Evolutionary conservation across 2,329 filamentous ascomycete genomes (phyloP), one percentile per base, ranked within the genome.

Genomic region (Talaromyces verruculosus): DNA sequence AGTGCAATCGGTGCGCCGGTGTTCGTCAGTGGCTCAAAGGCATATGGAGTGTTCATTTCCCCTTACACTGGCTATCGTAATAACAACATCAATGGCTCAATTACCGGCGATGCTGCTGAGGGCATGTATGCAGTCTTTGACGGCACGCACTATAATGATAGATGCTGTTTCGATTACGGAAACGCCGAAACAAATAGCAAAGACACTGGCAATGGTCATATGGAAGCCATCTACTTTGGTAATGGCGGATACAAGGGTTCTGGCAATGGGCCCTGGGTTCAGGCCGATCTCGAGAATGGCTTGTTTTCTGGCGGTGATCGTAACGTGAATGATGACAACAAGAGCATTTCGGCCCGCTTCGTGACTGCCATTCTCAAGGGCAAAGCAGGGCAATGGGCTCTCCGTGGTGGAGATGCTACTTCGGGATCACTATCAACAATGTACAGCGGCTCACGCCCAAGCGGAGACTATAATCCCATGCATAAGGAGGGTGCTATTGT

Each of bases 241-340:
- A 64, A 55, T 7, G 63, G 63, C 10, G 63, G 63, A 41, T 51
- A 64, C 19, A 75, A 74, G 7, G 88, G 88, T 8, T 65, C 84
- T 3, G 87, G 87, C 53, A 81, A 70, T 51, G 87, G 88, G 0
- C 88, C 88, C 0, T 90, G 88, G 88, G 73, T 90, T 69, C 89
- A 90, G 87, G 88, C 87, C 0, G 88, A 90, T 75, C 82, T 90
- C 0, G 88, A 90, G 73, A 89, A 90, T 68, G 85, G 86, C 3
- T 77, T 90, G 2, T 90, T 89, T 77, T 87, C 87, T 0, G 87
- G 87, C 15, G 10, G 62, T 0, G 81, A 73, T 66, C 30, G 80
- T 1, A 73, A 71, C 1, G 74, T 83, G 63, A 89, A 89, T 72
- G 59, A 81, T 1, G 81, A 65, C 1, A 81, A 88, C 69, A 85